Evolutionary conservation across 1,284 basidiomycete species (phyloP).

Genomic region (Peniophora sp.): DNA sequence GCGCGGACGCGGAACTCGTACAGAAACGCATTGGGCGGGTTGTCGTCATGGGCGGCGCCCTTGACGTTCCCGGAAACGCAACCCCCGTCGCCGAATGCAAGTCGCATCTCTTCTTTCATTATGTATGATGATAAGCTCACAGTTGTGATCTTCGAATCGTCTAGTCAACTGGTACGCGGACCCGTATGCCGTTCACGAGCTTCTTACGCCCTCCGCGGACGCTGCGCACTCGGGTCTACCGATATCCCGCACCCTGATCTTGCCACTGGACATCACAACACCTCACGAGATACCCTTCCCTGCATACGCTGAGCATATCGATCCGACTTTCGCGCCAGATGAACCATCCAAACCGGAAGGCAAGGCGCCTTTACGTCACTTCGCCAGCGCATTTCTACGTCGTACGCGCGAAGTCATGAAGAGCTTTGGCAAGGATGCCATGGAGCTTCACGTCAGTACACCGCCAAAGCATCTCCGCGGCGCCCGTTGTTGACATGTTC

Average conservation of each 20-base stretch:
- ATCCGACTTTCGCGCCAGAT: slow-evolving; percentile 42
- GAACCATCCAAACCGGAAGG: slow-evolving; percentile 34
- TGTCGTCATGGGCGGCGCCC: slow-evolving; percentile 92
- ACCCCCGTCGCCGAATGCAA: slow-evolving; percentile 75
- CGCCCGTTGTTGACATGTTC: no score
- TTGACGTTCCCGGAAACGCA: slow-evolving; percentile 91
- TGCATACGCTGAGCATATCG: slow-evolving; percentile 45
- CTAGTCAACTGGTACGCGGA: slow-evolving; percentile 93
- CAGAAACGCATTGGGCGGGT: slow-evolving; percentile 63
- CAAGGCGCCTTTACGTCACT: slow-evolving; percentile 57
- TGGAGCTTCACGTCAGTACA: slow-evolving; percentile 75
- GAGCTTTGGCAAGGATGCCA: slow-evolving; percentile 68
- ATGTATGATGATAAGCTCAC: slow-evolving; percentile 1
- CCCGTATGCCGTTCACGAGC: slow-evolving; percentile 73
- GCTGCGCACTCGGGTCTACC: slow-evolving; percentile 35
- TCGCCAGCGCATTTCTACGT: slow-evolving; percentile 75
- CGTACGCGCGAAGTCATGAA: slow-evolving; percentile 66
- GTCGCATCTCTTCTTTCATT: slow-evolving; percentile 8
- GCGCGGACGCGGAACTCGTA: slow-evolving; percentile 46
- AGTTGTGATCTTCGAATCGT: neutral
- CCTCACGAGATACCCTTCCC: slow-evolving; percentile 72
- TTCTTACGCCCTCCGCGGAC: slow-evolving; percentile 36
- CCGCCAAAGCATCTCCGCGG: no score
- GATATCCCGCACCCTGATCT: slow-evolving; percentile 58
- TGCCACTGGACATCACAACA: slow-evolving; percentile 79